Evolutionary conservation across 345 rosid species (phyloP).

Genomic region (Aethionema arabicum): DNA sequence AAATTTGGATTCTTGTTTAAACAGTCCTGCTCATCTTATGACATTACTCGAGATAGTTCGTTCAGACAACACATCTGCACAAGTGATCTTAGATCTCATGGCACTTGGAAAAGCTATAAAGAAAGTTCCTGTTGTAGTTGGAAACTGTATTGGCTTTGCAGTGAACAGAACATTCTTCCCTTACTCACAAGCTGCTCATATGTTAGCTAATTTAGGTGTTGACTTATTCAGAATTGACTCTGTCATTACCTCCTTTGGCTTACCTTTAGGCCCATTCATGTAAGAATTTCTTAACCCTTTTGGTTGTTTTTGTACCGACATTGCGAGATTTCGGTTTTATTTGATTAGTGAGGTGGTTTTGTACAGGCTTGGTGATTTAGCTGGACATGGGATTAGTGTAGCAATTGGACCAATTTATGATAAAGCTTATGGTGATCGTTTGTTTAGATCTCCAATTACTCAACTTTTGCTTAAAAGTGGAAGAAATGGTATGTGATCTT

Average conservation of each 20-base stretch:
- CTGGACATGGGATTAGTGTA: constrained; percentile 79
- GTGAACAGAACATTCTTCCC: constrained; percentile 94
- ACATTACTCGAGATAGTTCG: constrained; percentile 94
- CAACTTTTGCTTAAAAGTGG: constrained; percentile 74
- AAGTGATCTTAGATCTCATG: constrained; percentile 90
- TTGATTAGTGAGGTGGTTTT: constrained; percentile 9
- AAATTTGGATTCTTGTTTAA: constrained; percentile 27
- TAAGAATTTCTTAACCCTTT: constrained; percentile 45
- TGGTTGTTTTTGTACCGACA: constrained; percentile 12
- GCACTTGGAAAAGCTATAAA: constrained; percentile 75
- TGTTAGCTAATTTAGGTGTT: constrained; percentile 75
- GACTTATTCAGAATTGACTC: constrained; percentile 89
- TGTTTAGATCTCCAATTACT: constrained; percentile 58
- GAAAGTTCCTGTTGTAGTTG: constrained; percentile 95
- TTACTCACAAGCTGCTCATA: constrained; percentile 65
- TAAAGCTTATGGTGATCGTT: constrained; percentile 64
- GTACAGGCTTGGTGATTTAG: constrained; percentile 88
- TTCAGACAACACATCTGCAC: constrained; percentile 76
- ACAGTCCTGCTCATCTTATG: constrained; percentile 97
- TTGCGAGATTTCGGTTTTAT: not conserved
- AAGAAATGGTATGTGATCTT: constrained; percentile 71
- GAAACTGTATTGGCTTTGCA: constrained; percentile 94
- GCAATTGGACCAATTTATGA: constrained; percentile 63
- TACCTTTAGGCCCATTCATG: constrained; percentile 96
- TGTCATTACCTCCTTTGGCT: constrained; percentile 73